Conservation (phyloP, 2,329 filamentous ascomycete species). For the Leptographium flavum region DNA sequence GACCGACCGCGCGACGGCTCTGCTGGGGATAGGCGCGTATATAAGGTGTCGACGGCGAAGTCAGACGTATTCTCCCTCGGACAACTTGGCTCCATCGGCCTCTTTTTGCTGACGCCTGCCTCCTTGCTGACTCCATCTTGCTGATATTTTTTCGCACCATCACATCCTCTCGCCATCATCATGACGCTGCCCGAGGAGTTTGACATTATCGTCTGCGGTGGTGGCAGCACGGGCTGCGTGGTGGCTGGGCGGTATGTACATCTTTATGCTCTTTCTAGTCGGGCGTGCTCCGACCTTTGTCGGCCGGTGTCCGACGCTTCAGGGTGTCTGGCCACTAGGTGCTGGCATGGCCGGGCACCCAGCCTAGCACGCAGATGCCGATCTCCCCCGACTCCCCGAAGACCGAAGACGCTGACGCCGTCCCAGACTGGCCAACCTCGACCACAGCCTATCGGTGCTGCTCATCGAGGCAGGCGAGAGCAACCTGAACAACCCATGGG, state of each 20-base stretch:
- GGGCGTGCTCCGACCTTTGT: no score
- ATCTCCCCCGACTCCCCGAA: background rate
- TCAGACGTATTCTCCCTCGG: background rate
- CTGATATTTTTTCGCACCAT: background rate
- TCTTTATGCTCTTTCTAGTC: background rate
- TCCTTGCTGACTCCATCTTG: no score
- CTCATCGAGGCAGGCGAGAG: conserved; percentile 59
- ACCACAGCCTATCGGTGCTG: conserved; percentile 57
- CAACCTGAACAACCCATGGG: conserved; percentile 67
- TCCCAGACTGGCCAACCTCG: conserved; percentile 55
- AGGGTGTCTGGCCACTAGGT: no score
- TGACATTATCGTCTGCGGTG: conserved; percentile 67
- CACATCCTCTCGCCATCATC: background rate
- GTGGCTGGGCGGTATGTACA: conserved; percentile 36
- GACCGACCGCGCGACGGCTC: background rate
- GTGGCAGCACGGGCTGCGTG: conserved; percentile 52
- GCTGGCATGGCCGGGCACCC: no score
- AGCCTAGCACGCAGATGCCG: background rate
- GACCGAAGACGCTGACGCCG: conserved; percentile 17
- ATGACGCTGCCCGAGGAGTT: conserved; percentile 53
- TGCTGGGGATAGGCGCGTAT: background rate
- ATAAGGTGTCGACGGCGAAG: background rate
- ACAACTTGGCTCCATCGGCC: background rate
- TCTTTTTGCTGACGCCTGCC: no score
- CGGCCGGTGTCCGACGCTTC: no score